These are phyloP conservation scores for Tricladium varicosporioides DNA, from an alignment of 2,329 filamentous ascomycete genomes.

Conservation along the genomic window DNA sequence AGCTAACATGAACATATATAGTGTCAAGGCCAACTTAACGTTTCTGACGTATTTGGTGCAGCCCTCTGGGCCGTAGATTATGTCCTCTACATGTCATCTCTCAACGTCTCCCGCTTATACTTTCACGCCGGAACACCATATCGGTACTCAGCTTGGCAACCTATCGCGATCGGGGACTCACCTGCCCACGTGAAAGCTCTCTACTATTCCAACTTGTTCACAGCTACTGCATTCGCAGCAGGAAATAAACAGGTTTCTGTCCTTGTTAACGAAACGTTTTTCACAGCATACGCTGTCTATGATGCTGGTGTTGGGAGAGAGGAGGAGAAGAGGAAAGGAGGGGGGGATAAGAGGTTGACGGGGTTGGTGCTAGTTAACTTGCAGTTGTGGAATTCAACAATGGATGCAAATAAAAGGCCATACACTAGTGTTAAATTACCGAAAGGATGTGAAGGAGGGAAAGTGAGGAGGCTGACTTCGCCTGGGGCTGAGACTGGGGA, in stretches of 20 bases:
- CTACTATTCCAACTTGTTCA: slow-evolving; percentile 27
- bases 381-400: slow-evolving; percentile 21
- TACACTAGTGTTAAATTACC: slow-evolving; percentile 15
- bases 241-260: slow-evolving; percentile 19
- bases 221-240: slow-evolving; percentile 14
- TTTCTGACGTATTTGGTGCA: slow-evolving; percentile 16
- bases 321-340: too few species aligned
- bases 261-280: slow-evolving; percentile 12
- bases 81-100: slow-evolving; percentile 11
- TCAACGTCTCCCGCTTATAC: slow-evolving; percentile 16
- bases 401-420: slow-evolving; percentile 3
- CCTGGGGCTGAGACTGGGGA: slow-evolving; percentile 11
- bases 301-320: neutral
- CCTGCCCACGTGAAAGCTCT: slow-evolving; percentile 14
- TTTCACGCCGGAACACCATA: slow-evolving; percentile 24
- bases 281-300: slow-evolving; percentile 24
- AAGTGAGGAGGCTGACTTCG: slow-evolving; percentile 13
- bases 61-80: slow-evolving; percentile 23
- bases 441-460: slow-evolving; percentile 3
- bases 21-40: slow-evolving; percentile 11
- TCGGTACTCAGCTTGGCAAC: slow-evolving; percentile 28
- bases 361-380: slow-evolving; percentile 18
- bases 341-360: neutral
- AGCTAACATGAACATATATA: neutral
- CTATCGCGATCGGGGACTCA: slow-evolving; percentile 15